phyloP scores from a whole-genome alignment of 495 filamentous ascomycete species.

The Penicillium fimorum region DNA sequence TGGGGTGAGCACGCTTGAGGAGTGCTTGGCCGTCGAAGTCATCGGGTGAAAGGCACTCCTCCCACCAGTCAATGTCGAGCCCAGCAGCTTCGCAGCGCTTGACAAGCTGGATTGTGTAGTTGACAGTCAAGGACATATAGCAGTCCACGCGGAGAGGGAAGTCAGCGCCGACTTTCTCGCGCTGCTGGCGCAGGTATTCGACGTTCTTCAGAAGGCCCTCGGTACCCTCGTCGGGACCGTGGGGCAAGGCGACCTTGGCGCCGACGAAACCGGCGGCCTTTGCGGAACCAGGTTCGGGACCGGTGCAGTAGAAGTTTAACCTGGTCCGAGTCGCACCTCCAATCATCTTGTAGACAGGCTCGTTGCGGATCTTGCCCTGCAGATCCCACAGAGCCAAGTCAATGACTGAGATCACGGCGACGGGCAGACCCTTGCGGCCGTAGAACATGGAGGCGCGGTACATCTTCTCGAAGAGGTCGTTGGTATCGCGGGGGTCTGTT shows the following conservation, averaged over 20 bases:
- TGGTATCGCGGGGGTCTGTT: slow-evolving; percentile 79
- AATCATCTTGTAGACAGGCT: slow-evolving; percentile 93
- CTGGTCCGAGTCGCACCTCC: slow-evolving; percentile 78
- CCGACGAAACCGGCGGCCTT: slow-evolving; percentile 84
- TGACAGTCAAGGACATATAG: slow-evolving; percentile 91
- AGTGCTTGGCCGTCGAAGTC: slow-evolving; percentile 86
- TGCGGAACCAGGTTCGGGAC: slow-evolving; percentile 74
- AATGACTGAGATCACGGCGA: slow-evolving; percentile 90
- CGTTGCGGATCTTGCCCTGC: slow-evolving; percentile 81
- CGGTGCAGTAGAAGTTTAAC: slow-evolving; percentile 91
- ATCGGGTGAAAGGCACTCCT: slow-evolving; percentile 86
- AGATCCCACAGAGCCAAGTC: slow-evolving; percentile 92
- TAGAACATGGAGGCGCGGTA: slow-evolving; percentile 95
- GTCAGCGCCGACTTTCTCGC: slow-evolving; percentile 79
- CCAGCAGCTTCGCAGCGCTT: slow-evolving; percentile 73
- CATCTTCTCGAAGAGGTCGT: slow-evolving; percentile 91
- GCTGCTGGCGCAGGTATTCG: slow-evolving; percentile 79
- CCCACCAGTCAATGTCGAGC: slow-evolving; percentile 94
- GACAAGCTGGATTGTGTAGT: slow-evolving; percentile 87
- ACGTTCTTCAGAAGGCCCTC: slow-evolving; percentile 83
- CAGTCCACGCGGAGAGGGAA: slow-evolving; percentile 94
- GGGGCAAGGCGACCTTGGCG: slow-evolving; percentile 83
- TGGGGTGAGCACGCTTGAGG: slow-evolving; percentile 85
- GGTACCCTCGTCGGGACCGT: slow-evolving; percentile 80
- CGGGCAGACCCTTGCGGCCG: slow-evolving; percentile 83